These are phyloP conservation scores for Malassezia dermatis DNA, from an alignment of 1,284 basidiomycete genomes.

Conservation along the genomic window DNA sequence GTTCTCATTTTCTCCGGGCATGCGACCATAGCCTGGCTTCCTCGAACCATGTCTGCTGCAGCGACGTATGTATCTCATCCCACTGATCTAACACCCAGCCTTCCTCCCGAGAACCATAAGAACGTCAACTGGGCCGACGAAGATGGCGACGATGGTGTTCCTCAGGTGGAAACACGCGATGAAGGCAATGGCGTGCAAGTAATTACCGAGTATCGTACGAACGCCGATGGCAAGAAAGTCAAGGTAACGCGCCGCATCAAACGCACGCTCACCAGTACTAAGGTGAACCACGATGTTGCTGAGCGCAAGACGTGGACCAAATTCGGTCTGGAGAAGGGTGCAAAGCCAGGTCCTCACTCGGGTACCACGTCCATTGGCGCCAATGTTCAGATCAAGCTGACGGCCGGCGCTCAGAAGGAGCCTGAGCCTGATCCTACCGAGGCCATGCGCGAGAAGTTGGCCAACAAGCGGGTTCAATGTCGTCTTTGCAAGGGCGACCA, in stretches of 20 bases:
- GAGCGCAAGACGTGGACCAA: conserved; percentile 87
- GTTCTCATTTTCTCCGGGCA: neutral
- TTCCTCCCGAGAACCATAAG: conserved; percentile 2
- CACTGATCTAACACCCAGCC: neutral
- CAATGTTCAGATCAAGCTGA: conserved; percentile 72
- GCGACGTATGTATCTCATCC: conserved; percentile 5
- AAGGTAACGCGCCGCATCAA: conserved; percentile 82
- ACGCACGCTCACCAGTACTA: conserved; percentile 76
- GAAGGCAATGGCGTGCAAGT: conserved; percentile 84
- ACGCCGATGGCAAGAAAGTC: conserved; percentile 88
- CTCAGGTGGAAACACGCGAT: conserved; percentile 54
- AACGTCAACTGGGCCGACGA: conserved; percentile 46
- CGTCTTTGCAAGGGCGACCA: conserved; percentile 92
- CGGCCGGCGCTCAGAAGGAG: conserved; percentile 55
- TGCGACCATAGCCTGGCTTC: neutral
- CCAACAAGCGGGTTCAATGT: conserved; percentile 74
- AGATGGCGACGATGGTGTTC: conserved; percentile 32
- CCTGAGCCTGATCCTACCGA: conserved; percentile 64
- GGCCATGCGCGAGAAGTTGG: conserved; percentile 61
- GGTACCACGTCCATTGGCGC: conserved; percentile 88
- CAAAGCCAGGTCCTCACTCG: conserved; percentile 71
- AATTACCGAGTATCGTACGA: conserved; percentile 69
- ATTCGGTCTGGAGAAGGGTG: conserved; percentile 84
- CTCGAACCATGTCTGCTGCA: conserved; percentile 13
- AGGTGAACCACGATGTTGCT: conserved; percentile 84